Base-by-base conservation (phyloP, 169 alveolate genomes). In the Eimeria necatrix region DNA sequence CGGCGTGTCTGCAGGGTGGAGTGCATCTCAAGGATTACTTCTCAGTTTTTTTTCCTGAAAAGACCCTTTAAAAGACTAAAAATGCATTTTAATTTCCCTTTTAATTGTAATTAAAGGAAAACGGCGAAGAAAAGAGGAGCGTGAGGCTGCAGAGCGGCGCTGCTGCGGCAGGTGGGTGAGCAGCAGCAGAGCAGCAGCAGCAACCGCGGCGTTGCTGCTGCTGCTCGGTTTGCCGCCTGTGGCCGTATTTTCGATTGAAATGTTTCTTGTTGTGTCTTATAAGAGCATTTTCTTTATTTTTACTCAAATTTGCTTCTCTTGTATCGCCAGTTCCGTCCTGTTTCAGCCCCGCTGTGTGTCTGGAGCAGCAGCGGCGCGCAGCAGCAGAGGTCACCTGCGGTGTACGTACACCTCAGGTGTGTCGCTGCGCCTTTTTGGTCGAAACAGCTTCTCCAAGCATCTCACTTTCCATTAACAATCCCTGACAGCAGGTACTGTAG, bases 401-500 rank as follows among this genome's bases (percentile, higher is more conserved):
- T 48, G 56, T 48, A 76, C 22, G 26, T 3, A 76, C 61, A 46
- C 4, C 32, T 46, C 64, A 12, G 61, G 2, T 9, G 10, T 14
- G 4, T 4, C 16, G 4, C 3, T 18, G 61, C 59, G 14, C 61
- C 12, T 76, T 76, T 76, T 76, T 26, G 24, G 9, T 18, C 12
- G 24, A 14, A 32, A 60, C 41, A 7, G 22, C 41, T 26, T 32
- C 22, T 76, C n/a, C 14, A 7, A 7, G 59, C 60, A 3, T 12
- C 64, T 32, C 61, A 46, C 24, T 32, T 26, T 48, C 60, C 59
- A 46, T 16, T 32, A 76, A 16, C 86, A 3, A 20, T 60, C 86
- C 86, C 86, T 76, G 86, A 76, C 86, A 76, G 56, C 86, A 76
- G 86, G 86, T 76, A 76, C 48, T 76, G 48, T 48, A 32, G 56